phyloP scores from a whole-genome alignment of 176 grass and related monocot genomes.

The Rhipidocladum racemiflorum region DNA sequence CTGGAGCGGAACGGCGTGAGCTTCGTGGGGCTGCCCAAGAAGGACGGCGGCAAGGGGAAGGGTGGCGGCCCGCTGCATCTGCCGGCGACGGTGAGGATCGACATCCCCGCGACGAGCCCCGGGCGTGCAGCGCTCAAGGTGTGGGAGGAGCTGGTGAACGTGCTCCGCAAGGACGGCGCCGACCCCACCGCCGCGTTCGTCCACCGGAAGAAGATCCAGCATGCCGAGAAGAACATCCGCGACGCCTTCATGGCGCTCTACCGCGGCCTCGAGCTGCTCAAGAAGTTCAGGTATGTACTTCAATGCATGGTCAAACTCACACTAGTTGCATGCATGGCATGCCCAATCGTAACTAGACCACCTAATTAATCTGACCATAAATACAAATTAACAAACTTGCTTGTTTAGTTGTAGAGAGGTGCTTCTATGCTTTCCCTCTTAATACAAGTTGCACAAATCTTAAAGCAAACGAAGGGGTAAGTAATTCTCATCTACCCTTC shows the following conservation, averaged over 20 bases:
- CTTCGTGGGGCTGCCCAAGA: constrained; percentile 62
- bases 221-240: constrained; percentile 93
- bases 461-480: no score
- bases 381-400: no score
- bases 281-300: constrained; percentile 60
- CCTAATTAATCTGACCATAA: background rate
- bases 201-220: constrained; percentile 85
- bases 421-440: no score
- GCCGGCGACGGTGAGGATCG: constrained; percentile 58
- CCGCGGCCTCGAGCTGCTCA: constrained; percentile 77
- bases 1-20: constrained; percentile 84
- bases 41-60: constrained; percentile 15
- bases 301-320: no score
- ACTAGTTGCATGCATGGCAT: no score
- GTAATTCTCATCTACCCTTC: no score
- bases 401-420: no score
- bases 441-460: no score
- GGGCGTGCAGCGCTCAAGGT: constrained; percentile 59
- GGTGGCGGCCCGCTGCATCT: constrained; percentile 18
- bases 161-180: constrained; percentile 70
- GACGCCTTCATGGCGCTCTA: constrained; percentile 82
- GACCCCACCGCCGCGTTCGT: constrained; percentile 55
- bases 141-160: constrained; percentile 84
- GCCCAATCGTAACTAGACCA: background rate
- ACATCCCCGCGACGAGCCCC: constrained; percentile 82